Base-by-base conservation (phyloP, 176 grass and related monocot genomes). In the Musa acuminata region DNA sequence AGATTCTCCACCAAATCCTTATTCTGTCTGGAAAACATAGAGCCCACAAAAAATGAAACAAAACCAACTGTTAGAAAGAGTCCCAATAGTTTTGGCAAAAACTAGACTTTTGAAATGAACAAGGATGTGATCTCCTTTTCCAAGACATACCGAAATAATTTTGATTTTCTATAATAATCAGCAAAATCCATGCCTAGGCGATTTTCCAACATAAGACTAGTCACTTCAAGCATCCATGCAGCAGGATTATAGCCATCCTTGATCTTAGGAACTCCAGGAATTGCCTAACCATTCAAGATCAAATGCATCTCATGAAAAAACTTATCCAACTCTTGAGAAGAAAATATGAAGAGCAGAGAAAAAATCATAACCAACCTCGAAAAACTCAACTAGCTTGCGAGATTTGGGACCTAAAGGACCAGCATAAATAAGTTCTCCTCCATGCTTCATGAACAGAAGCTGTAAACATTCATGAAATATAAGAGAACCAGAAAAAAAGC, bases 221-320 rank as follows among this genome's bases (percentile, higher is more conserved):
- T 91, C 59, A 91, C 90, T 64, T 99, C 95, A 78, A 99, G 87
- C 95, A 99, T 99, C 95, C 95, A 99, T 86, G 90, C 86, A 84
- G 95, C 88, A 77, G 95, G 95, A 82, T 99, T 99, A 82, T 99
- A 87, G n/a, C 95, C 95, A 80, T 94, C 88, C 63, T 80, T 89
- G 75, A 94, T 99, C 85, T 94, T 99, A 78, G 95, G 90, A 73
- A 94, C 80, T 76, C 95, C 88, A 72, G 86, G 86, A 91, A 99
- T 89, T 75, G 90, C 86, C 95, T 99, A 67, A 52, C 53, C 20
- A 67, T 49, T 14, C 64, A 68, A 64, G 53, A 19, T 72, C 10
- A 35, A 9, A 17, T 50, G 3, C 43, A n/a, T 16, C 17, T n/a
- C 25, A 13, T 2, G 20, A 17, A 19, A n/a, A 51, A 50, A 9